These are phyloP conservation scores for Logfia minima DNA, from an alignment of 129 eudicot species.

Conservation along the genomic window DNA sequence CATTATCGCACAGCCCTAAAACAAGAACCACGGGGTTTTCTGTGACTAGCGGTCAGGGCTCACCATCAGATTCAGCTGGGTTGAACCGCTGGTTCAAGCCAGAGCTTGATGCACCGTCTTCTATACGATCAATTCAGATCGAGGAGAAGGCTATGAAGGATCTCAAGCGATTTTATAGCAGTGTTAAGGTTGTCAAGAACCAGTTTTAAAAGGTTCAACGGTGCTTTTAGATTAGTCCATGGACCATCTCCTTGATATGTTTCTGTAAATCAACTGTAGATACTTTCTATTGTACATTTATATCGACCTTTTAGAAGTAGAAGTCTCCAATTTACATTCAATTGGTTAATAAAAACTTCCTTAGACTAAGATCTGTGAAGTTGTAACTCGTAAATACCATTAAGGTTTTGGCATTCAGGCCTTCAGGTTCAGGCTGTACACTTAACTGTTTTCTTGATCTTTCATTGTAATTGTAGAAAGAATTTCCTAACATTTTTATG, in stretches of 20 bases:
- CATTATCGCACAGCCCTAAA: slow-evolving; percentile 76
- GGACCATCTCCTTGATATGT: slow-evolving; percentile 18
- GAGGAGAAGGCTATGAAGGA: slow-evolving; percentile 98
- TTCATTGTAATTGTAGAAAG: background rate
- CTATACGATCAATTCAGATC: slow-evolving; percentile 89
- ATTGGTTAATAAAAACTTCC: slow-evolving; percentile 1
- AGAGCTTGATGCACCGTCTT: slow-evolving; percentile 76
- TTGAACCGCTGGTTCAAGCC: slow-evolving; percentile 92
- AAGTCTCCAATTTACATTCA: slow-evolving; percentile 4
- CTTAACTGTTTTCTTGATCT: background rate
- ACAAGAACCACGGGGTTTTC: slow-evolving; percentile 79
- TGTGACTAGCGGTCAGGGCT: slow-evolving; percentile 63
- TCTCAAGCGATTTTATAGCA: slow-evolving; percentile 87
- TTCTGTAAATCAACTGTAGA: slow-evolving; percentile 39
- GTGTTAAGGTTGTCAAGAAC: slow-evolving; percentile 78
- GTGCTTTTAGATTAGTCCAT: slow-evolving; percentile 1
- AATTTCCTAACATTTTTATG: background rate
- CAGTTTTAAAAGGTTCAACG: slow-evolving; percentile 45
- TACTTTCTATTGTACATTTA: slow-evolving; percentile 27
- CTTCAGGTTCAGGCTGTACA: background rate
- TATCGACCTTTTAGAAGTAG: slow-evolving; percentile 26
- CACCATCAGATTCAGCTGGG: slow-evolving; percentile 70
- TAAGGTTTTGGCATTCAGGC: background rate
- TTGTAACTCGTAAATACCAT: slow-evolving; percentile 2
- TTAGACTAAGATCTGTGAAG: background rate